These are phyloP conservation scores for Euphrasia confusa DNA, from an alignment of 257 asterid species.

Conservation along the genomic window DNA sequence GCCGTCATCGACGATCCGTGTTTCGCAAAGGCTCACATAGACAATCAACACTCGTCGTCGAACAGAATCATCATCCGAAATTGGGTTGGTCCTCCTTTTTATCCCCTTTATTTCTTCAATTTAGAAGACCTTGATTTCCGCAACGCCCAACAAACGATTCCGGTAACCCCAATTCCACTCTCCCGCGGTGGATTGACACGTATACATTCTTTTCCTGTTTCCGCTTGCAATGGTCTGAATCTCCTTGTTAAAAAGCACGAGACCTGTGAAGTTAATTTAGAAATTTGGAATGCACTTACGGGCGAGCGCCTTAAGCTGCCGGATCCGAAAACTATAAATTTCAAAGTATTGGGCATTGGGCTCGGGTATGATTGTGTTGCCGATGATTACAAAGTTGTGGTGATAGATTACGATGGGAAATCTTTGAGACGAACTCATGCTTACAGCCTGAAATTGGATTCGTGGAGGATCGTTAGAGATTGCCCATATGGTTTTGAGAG, in stretches of 20 bases:
- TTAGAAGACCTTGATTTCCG: neutral
- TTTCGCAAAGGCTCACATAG: neutral
- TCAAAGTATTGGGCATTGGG: neutral
- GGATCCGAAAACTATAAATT: no score
- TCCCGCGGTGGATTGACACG: neutral
- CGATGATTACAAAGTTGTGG: neutral
- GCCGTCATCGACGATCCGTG: slow-evolving; percentile 7
- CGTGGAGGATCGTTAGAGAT: neutral
- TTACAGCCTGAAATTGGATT: neutral
- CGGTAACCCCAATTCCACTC: neutral
- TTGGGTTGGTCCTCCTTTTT: neutral
- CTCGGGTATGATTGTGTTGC: neutral
- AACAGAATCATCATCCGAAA: slow-evolving; percentile 5
- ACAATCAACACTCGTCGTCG: neutral
- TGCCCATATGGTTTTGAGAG: neutral
- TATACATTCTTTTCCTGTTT: neutral
- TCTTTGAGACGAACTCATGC: neutral
- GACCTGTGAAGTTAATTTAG: no score
- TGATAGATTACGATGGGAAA: neutral
- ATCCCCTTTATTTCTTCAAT: neutral
- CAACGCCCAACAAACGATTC: neutral
- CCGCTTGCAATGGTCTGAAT: neutral
- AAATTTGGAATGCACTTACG: no score
- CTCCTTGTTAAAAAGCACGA: neutral
- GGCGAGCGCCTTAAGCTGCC: no score